Base-by-base conservation (phyloP, 495 filamentous ascomycete genomes). In the Aspergillus biplanus region DNA sequence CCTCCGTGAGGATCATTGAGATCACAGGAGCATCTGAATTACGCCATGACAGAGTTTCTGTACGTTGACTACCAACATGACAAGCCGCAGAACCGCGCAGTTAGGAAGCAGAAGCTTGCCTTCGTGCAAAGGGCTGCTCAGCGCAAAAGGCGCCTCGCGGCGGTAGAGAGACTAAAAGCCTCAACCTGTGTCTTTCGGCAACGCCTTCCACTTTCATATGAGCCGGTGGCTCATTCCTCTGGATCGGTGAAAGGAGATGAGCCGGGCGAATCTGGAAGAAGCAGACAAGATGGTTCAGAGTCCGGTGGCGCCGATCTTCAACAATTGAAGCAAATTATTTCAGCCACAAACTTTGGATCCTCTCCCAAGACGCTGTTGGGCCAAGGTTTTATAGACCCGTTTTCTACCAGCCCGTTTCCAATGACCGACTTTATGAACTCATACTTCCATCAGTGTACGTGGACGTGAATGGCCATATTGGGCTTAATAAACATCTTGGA, bases 401-500 rank as follows among this genome's bases (percentile, higher is more conserved):
- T 60, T 39, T 39, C 58, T 5, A 52, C 58, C 6, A n/a, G 33
- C 31, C 33, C 47, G 4, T 33, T 60, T 2, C 47, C 58, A 9
- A 60, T 60, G 58, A 60, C n/a, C 32, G 47, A 60, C 4, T 49
- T 32, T 46, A 60, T 60, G 58, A 60, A 60, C 33, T 60, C 47
- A 7, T 60, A 52, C 32, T 60, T 52, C 47, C 58, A 52, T 21
- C 58, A 60, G 33, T 12, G 58, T 60, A 52, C 31, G 58, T 58
- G 27, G 42, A n/a, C 18, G n/a, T n/a, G n/a, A n/a, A n/a, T n/a
- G 18, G 27, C 31, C 15, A 9, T 46, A 21, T 16, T 15, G 18
- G 9, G 7, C 56, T 33, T 47, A 49, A 21, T 18, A 49, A 49
- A 49, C 27, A 21, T 21, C 47, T 21, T 1, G 47, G 47, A 21